A percentile compares a stretch with the other conserved stretches of the same genome.
Conservation (phyloP, 768 basidiomycete species). For the Chalciporus pseudorubinellus region DNA sequence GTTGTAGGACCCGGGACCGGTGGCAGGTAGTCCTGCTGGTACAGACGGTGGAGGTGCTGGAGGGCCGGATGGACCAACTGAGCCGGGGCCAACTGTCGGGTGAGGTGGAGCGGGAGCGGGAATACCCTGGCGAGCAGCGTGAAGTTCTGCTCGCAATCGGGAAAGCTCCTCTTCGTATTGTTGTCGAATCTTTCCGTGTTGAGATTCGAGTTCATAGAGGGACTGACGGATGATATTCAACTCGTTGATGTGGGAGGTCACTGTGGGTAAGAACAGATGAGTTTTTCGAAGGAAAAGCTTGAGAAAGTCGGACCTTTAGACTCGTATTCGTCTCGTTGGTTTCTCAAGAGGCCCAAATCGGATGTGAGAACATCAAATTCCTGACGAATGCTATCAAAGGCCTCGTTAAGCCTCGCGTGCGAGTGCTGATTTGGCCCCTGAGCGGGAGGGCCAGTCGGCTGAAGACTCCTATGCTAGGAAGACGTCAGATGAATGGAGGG, state of each 20-base stretch:
- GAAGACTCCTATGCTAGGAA: slow-evolving; percentile 50
- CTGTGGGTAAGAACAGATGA: slow-evolving; percentile 37
- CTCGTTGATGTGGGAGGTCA: slow-evolving; percentile 83
- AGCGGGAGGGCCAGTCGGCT: slow-evolving; percentile 48
- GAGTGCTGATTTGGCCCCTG: slow-evolving; percentile 41
- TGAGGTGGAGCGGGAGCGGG: slow-evolving; percentile 37
- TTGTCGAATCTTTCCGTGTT: slow-evolving; percentile 81
- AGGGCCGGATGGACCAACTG: slow-evolving; percentile 33
- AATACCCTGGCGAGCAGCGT: slow-evolving; percentile 45
- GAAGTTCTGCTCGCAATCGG: slow-evolving; percentile 67
- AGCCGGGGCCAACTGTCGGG: slow-evolving; percentile 33
- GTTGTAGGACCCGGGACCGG: slow-evolving; percentile 32
- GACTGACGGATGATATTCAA: slow-evolving; percentile 86
- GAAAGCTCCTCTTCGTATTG: slow-evolving; percentile 85
- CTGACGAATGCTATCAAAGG: slow-evolving; percentile 75
- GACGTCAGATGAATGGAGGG: slow-evolving; percentile 16
- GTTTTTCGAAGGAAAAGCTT: slow-evolving; percentile 2
- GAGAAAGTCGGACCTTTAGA: slow-evolving; percentile 57
- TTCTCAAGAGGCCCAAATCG: slow-evolving; percentile 66
- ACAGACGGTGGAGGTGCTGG: slow-evolving; percentile 32
- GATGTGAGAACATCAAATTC: slow-evolving; percentile 78
- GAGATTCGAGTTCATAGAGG: slow-evolving; percentile 87
- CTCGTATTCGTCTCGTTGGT: slow-evolving; percentile 88
- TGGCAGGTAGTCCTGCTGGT: slow-evolving; percentile 28
- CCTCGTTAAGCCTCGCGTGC: slow-evolving; percentile 61